phyloP scores from a whole-genome alignment of 306 rosid species.

The Vigna trinervia region DNA sequence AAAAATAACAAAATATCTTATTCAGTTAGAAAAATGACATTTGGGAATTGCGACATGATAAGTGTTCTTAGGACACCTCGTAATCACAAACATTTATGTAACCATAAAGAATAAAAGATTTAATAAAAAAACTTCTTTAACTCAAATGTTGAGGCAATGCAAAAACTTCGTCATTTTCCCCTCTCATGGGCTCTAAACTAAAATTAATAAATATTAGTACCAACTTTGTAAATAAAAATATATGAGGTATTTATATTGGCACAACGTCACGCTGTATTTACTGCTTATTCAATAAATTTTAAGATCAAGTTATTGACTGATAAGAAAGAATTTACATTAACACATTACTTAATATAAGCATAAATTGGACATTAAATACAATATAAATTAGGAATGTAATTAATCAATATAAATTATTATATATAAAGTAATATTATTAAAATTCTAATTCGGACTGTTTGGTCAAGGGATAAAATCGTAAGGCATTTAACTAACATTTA shows the following conservation, averaged over 20 bases:
- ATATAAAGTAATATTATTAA: too few relatives aligned
- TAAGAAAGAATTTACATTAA: not conserved
- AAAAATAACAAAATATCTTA: not conserved
- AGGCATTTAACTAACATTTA: too few relatives aligned
- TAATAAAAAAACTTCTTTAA: too few relatives aligned
- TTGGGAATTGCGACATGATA: not conserved
- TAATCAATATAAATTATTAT: too few relatives aligned
- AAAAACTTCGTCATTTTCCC: not conserved
- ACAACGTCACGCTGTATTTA: not conserved
- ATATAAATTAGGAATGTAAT: not conserved
- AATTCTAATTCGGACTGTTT: too few relatives aligned
- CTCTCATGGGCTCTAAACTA: not conserved
- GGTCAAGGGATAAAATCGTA: too few relatives aligned
- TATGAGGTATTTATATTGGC: not conserved
- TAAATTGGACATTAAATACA: not conserved
- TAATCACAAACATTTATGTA: not conserved
- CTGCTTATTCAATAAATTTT: not conserved
- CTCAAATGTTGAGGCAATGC: too few relatives aligned
- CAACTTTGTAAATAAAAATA: not conserved
- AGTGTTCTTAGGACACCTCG: conserved; percentile 38
- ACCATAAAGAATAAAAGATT: not conserved
- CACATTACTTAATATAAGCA: not conserved
- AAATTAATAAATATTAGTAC: conserved; percentile 4
- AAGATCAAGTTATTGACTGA: not conserved
- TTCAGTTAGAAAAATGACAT: not conserved